Evolutionary conservation across 2,329 filamentous ascomycete genomes (phyloP).

Genomic region (Thermothelomyces thermophilus): DNA sequence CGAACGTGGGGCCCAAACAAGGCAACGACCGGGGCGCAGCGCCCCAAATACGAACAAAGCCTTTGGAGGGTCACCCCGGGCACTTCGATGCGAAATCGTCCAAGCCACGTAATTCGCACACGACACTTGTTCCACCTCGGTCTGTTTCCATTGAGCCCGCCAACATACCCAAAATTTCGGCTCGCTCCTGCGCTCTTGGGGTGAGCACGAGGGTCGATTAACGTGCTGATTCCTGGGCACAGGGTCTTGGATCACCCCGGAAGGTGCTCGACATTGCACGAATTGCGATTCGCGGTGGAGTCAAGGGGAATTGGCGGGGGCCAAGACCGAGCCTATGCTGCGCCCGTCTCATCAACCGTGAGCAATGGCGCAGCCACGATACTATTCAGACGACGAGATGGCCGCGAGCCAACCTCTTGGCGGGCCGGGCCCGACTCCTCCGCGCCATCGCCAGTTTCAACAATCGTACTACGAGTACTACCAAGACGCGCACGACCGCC

Average conservation of each 20-base stretch:
- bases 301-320: too few species aligned
- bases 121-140: too few species aligned
- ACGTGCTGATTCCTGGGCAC: too few species aligned
- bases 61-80: background rate
- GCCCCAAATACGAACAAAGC: conserved; percentile 7
- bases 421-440: conserved; percentile 3
- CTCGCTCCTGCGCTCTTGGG: too few species aligned
- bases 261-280: too few species aligned
- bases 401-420: conserved; percentile 23
- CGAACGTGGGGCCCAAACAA: background rate
- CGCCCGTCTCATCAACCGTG: conserved; percentile 9
- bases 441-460: conserved; percentile 12
- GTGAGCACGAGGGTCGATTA: too few species aligned
- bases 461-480: conserved; percentile 18
- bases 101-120: too few species aligned
- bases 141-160: conserved; percentile 1
- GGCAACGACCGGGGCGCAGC: conserved; percentile 8
- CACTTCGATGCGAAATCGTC: too few species aligned
- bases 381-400: conserved; percentile 21
- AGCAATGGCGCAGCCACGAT: conserved; percentile 20
- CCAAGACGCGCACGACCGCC: conserved; percentile 18
- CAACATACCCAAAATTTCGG: conserved; percentile 2
- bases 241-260: too few species aligned
- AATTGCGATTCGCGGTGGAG: too few species aligned
- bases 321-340: background rate